Percentiles rank a stretch among this genome's conserved stretches.
These are phyloP conservation scores for Pichia insulana DNA, from an alignment of 805 yeast species.

Conservation along the genomic window DNA sequence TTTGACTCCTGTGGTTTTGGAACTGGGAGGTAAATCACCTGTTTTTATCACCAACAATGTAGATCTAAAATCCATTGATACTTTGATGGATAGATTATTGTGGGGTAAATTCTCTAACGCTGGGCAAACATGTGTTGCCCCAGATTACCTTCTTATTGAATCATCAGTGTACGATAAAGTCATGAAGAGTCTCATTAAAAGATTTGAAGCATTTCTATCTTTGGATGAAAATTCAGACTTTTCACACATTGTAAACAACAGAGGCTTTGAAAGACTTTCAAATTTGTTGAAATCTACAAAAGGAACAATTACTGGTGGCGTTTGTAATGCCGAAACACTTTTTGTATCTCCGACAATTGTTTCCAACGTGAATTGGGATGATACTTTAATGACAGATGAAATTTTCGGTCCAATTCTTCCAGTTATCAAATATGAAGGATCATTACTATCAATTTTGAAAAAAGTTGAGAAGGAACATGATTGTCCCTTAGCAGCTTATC, in stretches of 20 bases:
- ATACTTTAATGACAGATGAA: slow-evolving; percentile 66
- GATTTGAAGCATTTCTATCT: slow-evolving; percentile 31
- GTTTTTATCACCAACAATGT: slow-evolving; percentile 40
- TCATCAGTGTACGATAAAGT: slow-evolving; percentile 40
- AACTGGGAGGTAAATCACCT: slow-evolving; percentile 92
- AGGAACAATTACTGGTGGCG: slow-evolving; percentile 51
- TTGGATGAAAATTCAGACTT: slow-evolving; percentile 32
- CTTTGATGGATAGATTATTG: slow-evolving; percentile 49
- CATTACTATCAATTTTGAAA: slow-evolving; percentile 34
- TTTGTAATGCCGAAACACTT: slow-evolving; percentile 27
- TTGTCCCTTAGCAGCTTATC: slow-evolving; percentile 73
- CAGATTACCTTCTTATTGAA: slow-evolving; percentile 74
- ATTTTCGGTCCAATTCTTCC: slow-evolving; percentile 85
- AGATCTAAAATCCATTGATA: slow-evolving; percentile 30
- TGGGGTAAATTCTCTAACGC: slow-evolving; percentile 77
- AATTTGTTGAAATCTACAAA: slow-evolving; percentile 37
- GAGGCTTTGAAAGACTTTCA: slow-evolving; percentile 41
- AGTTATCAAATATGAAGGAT: slow-evolving; percentile 38
- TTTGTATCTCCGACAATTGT: slow-evolving; percentile 69
- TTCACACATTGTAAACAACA: slow-evolving; percentile 54
- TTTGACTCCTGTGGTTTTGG: slow-evolving; percentile 72
- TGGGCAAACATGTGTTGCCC: slow-evolving; percentile 89
- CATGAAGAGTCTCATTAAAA: slow-evolving; percentile 15
- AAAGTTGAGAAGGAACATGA: slow-evolving; percentile 44
- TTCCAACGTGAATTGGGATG: slow-evolving; percentile 54